Conservation (phyloP, 176 grass and related monocot species). For the Alloteropsis semialata region DNA sequence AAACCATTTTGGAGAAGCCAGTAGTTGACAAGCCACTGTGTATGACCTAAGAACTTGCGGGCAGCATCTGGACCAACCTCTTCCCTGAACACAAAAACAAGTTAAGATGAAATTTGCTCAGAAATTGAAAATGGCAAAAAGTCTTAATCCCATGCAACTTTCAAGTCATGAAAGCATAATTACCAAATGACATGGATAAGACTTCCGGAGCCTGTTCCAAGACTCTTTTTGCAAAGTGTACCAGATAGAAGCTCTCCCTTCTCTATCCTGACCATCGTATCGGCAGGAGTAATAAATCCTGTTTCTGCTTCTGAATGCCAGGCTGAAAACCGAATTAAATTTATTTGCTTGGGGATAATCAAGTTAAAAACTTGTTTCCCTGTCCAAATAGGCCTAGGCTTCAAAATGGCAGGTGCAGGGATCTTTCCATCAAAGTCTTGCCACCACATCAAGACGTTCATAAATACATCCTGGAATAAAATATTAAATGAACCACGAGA, state of each 20-base stretch:
- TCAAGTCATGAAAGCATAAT: not conserved
- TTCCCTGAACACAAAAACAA: conserved; percentile 67
- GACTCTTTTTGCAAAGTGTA: conserved; percentile 87
- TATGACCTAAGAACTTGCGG: conserved; percentile 93
- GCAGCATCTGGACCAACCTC: conserved; percentile 98
- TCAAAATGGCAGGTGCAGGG: conserved; percentile 88
- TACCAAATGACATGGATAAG: conserved; percentile 99
- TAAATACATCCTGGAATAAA: conserved; percentile 86
- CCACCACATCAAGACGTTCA: conserved; percentile 99
- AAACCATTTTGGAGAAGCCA: conserved; percentile 95
- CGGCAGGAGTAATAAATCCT: conserved; percentile 89
- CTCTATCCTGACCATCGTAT: conserved; percentile 92
- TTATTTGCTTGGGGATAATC: conserved; percentile 98
- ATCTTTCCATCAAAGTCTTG: conserved; percentile 98
- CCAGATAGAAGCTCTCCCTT: conserved; percentile 92
- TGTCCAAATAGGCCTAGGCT: conserved; percentile 94
- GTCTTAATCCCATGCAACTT: not conserved
- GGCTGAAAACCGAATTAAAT: conserved; percentile 80
- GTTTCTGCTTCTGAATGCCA: conserved; percentile 83
- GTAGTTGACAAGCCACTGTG: conserved; percentile 98
- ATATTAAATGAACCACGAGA: conserved; percentile 21
- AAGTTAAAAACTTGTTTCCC: conserved; percentile 99
- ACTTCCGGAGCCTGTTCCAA: conserved; percentile 74
- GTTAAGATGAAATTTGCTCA: conserved; percentile 12
- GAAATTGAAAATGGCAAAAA: not conserved